Conservation (phyloP, 192 early-diverging fungal species). For the Funneliformis geosporum region DNA sequence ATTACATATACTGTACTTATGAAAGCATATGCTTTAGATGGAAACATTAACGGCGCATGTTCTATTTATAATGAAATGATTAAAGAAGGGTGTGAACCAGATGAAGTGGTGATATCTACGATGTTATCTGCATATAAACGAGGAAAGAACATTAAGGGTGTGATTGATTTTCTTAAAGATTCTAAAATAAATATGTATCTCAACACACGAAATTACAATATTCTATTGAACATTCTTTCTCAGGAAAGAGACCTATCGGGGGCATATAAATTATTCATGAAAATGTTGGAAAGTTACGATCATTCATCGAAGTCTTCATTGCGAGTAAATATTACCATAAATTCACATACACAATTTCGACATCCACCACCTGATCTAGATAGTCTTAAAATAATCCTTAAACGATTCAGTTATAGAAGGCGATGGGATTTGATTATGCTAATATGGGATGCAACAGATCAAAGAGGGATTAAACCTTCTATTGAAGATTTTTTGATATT, state of each 20-base stretch:
- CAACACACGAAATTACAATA: background rate
- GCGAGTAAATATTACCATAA: background rate
- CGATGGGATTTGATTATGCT: background rate
- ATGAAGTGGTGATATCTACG: constrained; percentile 3
- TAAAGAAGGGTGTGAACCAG: background rate
- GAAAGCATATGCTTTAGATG: constrained; percentile 14
- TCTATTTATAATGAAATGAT: constrained; percentile 25
- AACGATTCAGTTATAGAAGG: background rate
- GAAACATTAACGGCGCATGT: background rate
- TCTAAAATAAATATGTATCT: background rate
- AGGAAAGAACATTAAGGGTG: background rate
- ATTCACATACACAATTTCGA: background rate
- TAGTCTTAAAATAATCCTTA: constrained; percentile 15
- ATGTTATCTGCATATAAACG: constrained; percentile 15
- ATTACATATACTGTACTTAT: constrained; percentile 23
- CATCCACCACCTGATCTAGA: background rate
- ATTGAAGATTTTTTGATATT: background rate
- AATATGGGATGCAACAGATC: constrained; percentile 16
- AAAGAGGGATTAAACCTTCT: background rate
- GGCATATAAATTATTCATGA: constrained; percentile 4
- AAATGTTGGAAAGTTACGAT: constrained; percentile 10
- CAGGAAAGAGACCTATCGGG: background rate
- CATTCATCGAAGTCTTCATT: background rate
- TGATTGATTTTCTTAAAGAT: background rate
- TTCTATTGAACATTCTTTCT: background rate